phyloP scores from a whole-genome alignment of 805 yeast species.

The Hanseniaspora taiwanica region DNA sequence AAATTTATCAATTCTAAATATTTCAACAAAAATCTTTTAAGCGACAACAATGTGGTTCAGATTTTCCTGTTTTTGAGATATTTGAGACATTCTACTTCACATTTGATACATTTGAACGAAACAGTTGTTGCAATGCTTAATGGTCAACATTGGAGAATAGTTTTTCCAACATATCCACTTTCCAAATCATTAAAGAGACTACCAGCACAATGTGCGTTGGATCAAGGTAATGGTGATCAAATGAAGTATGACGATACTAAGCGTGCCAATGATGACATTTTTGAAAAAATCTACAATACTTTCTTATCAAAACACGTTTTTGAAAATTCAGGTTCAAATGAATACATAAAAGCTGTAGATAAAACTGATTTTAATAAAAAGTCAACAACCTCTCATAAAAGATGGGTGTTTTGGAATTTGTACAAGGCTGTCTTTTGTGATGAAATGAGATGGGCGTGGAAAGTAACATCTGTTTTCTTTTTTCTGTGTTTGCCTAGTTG shows the following conservation, averaged over 20 bases:
- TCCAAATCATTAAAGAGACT: constrained; percentile 28
- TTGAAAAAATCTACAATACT: constrained; percentile 30
- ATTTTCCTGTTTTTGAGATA: constrained; percentile 30
- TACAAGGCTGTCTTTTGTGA: constrained; percentile 22
- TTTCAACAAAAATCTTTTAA: constrained; percentile 24
- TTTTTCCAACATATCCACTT: constrained; percentile 28
- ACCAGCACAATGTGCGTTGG: constrained; percentile 30
- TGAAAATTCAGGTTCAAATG: constrained; percentile 1
- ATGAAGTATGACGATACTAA: constrained; percentile 30
- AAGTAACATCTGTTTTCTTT: constrained; percentile 24
- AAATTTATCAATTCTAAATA: constrained; percentile 24
- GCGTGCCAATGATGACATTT: constrained; percentile 32
- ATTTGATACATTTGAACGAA: constrained; percentile 17
- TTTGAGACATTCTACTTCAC: constrained; percentile 28
- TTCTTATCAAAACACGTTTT: constrained; percentile 29
- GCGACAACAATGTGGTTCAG: constrained; percentile 25
- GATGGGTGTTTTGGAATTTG: constrained; percentile 29
- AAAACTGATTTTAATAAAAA: constrained; percentile 31
- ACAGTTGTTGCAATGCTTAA: constrained; percentile 11
- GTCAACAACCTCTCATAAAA: constrained; percentile 22
- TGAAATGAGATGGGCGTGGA: constrained; percentile 33
- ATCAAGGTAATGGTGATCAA: constrained; percentile 34
- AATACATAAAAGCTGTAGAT: constrained; percentile 26
- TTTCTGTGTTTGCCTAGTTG: constrained; percentile 33
- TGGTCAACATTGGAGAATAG: constrained; percentile 24